These are phyloP conservation scores for Spencermartinsiella ligniputridi DNA, from an alignment of 1,139 yeast genomes.

Conservation along the genomic window DNA sequence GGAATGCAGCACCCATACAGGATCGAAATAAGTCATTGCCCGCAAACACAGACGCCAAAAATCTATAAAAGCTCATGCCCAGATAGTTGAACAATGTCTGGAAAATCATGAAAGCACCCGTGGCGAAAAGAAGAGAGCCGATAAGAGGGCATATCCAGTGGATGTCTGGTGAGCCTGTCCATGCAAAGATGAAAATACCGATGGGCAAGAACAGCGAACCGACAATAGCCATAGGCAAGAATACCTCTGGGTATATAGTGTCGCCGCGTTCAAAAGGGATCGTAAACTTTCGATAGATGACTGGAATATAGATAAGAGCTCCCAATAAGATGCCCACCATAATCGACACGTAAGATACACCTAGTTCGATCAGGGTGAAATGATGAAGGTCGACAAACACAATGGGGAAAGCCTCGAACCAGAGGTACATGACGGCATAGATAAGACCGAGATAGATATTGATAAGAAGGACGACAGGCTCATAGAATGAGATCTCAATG, in stretches of 20 bases:
- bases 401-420: constrained; percentile 16
- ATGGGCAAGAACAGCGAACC: constrained; percentile 49
- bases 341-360: constrained; percentile 13
- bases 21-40: constrained; percentile 50
- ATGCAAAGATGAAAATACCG: constrained; percentile 40
- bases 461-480: constrained; percentile 35
- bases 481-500: constrained; percentile 36
- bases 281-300: background rate
- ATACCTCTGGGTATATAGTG: constrained; percentile 8
- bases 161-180: constrained; percentile 40
- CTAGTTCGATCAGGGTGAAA: constrained; percentile 11
- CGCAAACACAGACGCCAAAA: constrained; percentile 55
- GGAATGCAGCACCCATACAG: constrained; percentile 54
- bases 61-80: constrained; percentile 69
- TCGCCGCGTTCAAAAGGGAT: constrained; percentile 3
- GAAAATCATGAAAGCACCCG: constrained; percentile 20
- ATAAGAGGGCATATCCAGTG: constrained; percentile 5
- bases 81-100: constrained; percentile 67
- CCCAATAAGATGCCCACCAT: constrained; percentile 12
- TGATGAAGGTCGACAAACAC: constrained; percentile 14
- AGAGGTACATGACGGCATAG: constrained; percentile 31
- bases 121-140: constrained; percentile 13
- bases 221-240: constrained; percentile 32
- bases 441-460: constrained; percentile 40
- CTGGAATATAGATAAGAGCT: background rate